Conservation (phyloP, 1,139 yeast species). For the Saccharomyces hybrid region DNA sequence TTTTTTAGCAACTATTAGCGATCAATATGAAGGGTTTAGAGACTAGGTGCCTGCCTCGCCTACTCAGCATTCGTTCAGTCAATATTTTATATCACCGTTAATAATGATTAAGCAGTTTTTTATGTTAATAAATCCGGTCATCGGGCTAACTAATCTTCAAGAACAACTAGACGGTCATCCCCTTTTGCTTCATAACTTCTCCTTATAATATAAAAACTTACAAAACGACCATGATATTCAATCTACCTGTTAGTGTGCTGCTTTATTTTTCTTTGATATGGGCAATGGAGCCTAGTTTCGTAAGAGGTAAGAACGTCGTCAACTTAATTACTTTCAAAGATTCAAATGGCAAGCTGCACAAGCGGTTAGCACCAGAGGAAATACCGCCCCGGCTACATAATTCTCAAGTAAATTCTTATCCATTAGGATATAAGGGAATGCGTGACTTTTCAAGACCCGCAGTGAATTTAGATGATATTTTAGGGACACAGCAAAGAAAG, state of each 20-base stretch:
- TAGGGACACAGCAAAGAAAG: slow-evolving; percentile 1
- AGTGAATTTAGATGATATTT: slow-evolving; percentile 1
- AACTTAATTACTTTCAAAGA: slow-evolving; percentile 7
- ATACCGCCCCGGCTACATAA: background rate
- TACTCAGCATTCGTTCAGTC: background rate
- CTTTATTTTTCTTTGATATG: background rate
- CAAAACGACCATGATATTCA: background rate
- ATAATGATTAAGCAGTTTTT: background rate
- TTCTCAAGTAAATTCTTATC: background rate
- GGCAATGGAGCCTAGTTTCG: background rate
- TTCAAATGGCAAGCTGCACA: slow-evolving; percentile 8
- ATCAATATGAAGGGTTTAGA: no score
- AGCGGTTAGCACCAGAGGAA: slow-evolving; percentile 7
- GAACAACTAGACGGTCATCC: background rate
- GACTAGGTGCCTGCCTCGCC: background rate
- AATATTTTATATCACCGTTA: background rate
- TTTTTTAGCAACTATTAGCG: background rate
- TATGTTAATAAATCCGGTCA: background rate
- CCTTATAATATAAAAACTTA: background rate
- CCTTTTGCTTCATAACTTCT: background rate
- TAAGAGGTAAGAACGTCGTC: slow-evolving; percentile 8
- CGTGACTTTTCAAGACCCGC: background rate
- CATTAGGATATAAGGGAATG: background rate
- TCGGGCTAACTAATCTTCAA: background rate
- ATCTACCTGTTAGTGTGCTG: background rate